Base-by-base conservation (phyloP, 805 yeast species). In the Candida lessepsii region DNA sequence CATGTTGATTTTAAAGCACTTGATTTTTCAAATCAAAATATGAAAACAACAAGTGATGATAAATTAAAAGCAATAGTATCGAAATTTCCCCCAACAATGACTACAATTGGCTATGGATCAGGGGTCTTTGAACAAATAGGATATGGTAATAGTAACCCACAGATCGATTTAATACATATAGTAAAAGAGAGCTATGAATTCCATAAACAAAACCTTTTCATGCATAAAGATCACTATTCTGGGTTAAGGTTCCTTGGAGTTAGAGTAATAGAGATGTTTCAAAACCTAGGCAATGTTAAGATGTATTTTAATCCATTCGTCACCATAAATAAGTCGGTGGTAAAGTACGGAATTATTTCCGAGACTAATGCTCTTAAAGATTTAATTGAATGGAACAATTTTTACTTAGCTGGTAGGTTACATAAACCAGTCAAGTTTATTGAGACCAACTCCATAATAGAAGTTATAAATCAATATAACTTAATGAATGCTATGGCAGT, bases 291-390 rank as follows among this genome's bases (percentile, higher is more conserved):
- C 10, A 2, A 15, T 5, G 57, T 37, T 24, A 96, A 97, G 6
- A 84, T 91, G 3, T 93, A 91, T 60, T 93, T 87, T 70, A 93
- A 93, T 56, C 98, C 99, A 3, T 93, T 76, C 60, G 88, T 86
- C 5, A 71, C 75, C 32, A 70, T 89, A 39, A 47, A 57, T n/a
- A 48, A 50, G 8, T 49, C 50, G 5, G 58, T 75, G 37, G 77
- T 91, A 32, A 93, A 93, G 57, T 93, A 93, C 56, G 99, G 99
- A 10, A 82, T 89, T 9, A 83, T 89, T 1, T 80, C 87, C 4
- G 70, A 76, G 47, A 73, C 76, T 16, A 72, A 72, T 8, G 62
- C 87, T 15, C 61, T 80, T 27, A 68, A 68, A 26, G 99, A 93
- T 62, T 65, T 93, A 19, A 68, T 77, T n/a, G 78, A 83, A 40